These are phyloP conservation scores for Solanum neorickii DNA, from an alignment of 257 asterid species.

Conservation along the genomic window DNA sequence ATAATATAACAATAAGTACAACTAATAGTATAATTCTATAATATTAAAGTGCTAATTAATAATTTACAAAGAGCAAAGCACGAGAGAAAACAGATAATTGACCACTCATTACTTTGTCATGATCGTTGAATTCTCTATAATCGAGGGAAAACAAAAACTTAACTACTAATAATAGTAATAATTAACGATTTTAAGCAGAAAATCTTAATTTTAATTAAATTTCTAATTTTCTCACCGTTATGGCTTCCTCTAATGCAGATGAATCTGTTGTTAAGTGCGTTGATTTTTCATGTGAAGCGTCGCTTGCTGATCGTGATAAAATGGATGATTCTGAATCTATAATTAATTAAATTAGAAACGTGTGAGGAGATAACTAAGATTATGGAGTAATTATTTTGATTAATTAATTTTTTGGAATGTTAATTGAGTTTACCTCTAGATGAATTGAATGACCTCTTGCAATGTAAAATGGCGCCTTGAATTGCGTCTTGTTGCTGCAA, in stretches of 20 bases:
- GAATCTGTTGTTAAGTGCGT: constrained; percentile 9
- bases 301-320: constrained; percentile 53
- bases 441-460: constrained; percentile 79
- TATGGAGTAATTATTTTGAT: neutral
- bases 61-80: constrained; percentile 8
- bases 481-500: constrained; percentile 77
- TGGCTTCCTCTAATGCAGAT: constrained; percentile 16
- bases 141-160: constrained; percentile 3
- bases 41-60: neutral
- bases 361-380: neutral
- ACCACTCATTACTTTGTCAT: constrained; percentile 28
- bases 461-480: constrained; percentile 48
- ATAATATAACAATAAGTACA: neutral
- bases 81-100: constrained; percentile 18
- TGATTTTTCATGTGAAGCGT: constrained; percentile 48
- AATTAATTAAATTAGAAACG: neutral
- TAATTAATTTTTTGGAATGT: neutral
- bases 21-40: neutral
- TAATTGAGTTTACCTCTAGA: constrained; percentile 38
- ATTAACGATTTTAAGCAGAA: neutral
- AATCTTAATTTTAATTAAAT: neutral
- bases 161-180: neutral
- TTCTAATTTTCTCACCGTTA: neutral
- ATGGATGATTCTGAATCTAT: constrained; percentile 1
- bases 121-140: constrained; percentile 9